Evolutionary conservation across 2,329 filamentous ascomycete species (phyloP).

Genomic region (Fusarium sp.): DNA sequence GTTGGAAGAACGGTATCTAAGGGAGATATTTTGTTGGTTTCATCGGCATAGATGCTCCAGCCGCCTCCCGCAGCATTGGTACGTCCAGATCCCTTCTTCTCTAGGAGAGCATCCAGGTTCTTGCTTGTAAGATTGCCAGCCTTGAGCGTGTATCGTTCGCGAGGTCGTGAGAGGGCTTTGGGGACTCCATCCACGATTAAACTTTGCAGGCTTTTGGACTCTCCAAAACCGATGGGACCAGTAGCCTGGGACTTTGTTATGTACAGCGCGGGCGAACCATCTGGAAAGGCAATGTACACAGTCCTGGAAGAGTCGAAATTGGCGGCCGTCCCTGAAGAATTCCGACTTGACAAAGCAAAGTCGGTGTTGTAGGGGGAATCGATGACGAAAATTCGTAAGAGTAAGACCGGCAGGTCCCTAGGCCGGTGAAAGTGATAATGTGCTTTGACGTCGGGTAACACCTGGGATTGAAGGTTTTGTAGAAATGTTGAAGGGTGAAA

Average conservation of each 20-base stretch:
- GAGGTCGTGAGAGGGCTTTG: slow-evolving; percentile 78
- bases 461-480: slow-evolving; percentile 74
- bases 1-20: slow-evolving; percentile 60
- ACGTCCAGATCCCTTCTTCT: slow-evolving; percentile 72
- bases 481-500: slow-evolving; percentile 85
- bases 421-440: slow-evolving; percentile 83
- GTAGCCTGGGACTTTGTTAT: slow-evolving; percentile 61
- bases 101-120: slow-evolving; percentile 73
- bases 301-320: slow-evolving; percentile 72
- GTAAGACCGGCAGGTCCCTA: slow-evolving; percentile 69
- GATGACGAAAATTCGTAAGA: slow-evolving; percentile 80
- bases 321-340: slow-evolving; percentile 48
- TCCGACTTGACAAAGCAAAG: slow-evolving; percentile 53
- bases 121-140: slow-evolving; percentile 73
- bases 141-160: slow-evolving; percentile 73
- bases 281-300: slow-evolving; percentile 82
- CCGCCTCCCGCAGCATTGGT: slow-evolving; percentile 77
- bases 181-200: slow-evolving; percentile 81
- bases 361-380: slow-evolving; percentile 80
- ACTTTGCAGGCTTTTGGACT: slow-evolving; percentile 70
- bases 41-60: slow-evolving; percentile 80
- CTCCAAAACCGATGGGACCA: slow-evolving; percentile 54
- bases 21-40: slow-evolving; percentile 61
- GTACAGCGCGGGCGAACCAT: slow-evolving; percentile 79
- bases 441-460: slow-evolving; percentile 80